phyloP scores from a whole-genome alignment of 495 filamentous ascomycete species.

The Aspergillus ostianus region DNA sequence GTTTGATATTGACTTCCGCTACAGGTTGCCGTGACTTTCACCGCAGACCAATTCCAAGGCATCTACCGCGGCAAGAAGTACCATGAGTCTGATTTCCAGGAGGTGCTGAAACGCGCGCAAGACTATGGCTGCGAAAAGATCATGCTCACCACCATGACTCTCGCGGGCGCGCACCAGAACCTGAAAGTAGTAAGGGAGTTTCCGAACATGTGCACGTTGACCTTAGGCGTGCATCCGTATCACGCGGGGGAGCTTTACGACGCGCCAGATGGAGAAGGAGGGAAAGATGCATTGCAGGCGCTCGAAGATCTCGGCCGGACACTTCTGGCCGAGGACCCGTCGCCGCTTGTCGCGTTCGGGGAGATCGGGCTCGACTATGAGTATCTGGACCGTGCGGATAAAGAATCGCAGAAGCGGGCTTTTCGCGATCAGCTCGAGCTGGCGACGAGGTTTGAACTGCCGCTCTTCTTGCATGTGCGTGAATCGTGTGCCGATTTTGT shows the following conservation, averaged over 20 bases:
- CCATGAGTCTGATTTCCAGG: slow-evolving; percentile 26
- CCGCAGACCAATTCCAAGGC: slow-evolving; percentile 33
- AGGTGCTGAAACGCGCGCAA: slow-evolving; percentile 25
- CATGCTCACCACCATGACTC: slow-evolving; percentile 30
- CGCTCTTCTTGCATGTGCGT: slow-evolving; percentile 31
- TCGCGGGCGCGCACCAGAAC: slow-evolving; percentile 22
- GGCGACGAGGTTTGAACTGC: slow-evolving; percentile 24
- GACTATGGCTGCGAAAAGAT: slow-evolving; percentile 24
- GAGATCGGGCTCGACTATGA: slow-evolving; percentile 35
- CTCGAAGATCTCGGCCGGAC: slow-evolving; percentile 13
- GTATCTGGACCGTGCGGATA: slow-evolving; percentile 29
- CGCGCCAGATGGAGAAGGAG: not conserved
- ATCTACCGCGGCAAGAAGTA: slow-evolving; percentile 34
- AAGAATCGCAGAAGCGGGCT: slow-evolving; percentile 28
- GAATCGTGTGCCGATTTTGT: slow-evolving; percentile 29
- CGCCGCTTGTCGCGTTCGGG: slow-evolving; percentile 29
- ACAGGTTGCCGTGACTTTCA: slow-evolving; percentile 32
- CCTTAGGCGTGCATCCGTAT: slow-evolving; percentile 32
- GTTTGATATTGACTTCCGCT: not conserved
- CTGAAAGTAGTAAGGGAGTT: slow-evolving; percentile 19
- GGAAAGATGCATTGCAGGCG: slow-evolving; percentile 8
- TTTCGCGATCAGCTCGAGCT: slow-evolving; percentile 28
- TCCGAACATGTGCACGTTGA: slow-evolving; percentile 29
- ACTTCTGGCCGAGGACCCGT: slow-evolving; percentile 14
- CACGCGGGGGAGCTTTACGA: slow-evolving; percentile 28